Base-by-base conservation (phyloP, 768 basidiomycete species). In the Trametes cingulata region DNA sequence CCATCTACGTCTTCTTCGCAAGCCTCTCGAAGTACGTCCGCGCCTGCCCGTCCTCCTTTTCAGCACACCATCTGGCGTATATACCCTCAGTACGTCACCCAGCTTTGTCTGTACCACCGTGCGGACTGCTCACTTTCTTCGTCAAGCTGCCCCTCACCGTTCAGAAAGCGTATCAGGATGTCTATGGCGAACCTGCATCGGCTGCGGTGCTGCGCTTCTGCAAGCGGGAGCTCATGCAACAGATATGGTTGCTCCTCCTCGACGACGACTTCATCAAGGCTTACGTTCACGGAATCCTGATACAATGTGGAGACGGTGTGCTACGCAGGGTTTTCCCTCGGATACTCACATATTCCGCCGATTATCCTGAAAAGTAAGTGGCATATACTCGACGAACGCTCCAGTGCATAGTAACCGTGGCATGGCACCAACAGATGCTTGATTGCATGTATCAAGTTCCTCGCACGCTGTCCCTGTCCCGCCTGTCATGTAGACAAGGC, bases 1-100 rank as follows among this genome's bases (percentile, higher is more conserved):
- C 78, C 1, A 29, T 78, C 0, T 81, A 80, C 9, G 47, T 56
- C 20, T 42, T 22, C 33, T 54, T 56, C n/a, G 53, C 27, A 10
- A 56, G 29, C 12, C 27, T 39, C 36, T 61, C 53, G 6, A 82
- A 81, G 63, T 80, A 78, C 51, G 53, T 68, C 3, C 67, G 70
- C 0, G 61, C 59, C 4, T 60, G 65, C 14, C 75, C 75, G 1
- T 66, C 61, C 8, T 66, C 69, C 0, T 63, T 68, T 25, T 69
- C 77, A 1, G 65, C 68, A 19, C 75, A 80, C 58, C 78, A 78
- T 58, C 13, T 80, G 1, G 80, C 76, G 15, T 81, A 80, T 64
- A 71, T 81, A 19, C 80, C 79, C 1, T 67, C 69, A 20, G 77
- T 79, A 51, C 22, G 27, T 27, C 20, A 8, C 19, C 36, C 27